Percentiles rank a stretch among this genome's conserved stretches.
Evolutionary conservation across 345 rosid species (phyloP).

Genomic region (Lepidium aucheri): DNA sequence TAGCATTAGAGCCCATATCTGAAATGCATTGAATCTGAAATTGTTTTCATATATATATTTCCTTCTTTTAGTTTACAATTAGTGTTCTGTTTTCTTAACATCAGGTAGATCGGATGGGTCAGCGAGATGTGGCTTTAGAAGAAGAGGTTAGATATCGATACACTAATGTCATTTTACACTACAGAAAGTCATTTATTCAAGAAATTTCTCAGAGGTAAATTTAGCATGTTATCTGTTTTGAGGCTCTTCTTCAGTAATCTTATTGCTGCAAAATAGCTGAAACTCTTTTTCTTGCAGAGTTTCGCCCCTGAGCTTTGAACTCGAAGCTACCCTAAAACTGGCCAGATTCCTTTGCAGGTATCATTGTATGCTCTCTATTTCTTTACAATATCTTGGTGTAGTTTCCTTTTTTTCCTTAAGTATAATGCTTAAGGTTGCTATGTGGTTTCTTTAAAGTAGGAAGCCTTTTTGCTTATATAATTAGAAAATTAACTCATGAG

Average conservation of each 20-base stretch:
- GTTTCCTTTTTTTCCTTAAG: neutral
- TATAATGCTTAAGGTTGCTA: neutral
- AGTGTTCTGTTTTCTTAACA: constrained; percentile 20
- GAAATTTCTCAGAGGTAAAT: constrained; percentile 85
- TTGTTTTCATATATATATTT: neutral
- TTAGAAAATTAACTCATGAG: neutral
- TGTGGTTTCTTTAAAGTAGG: neutral
- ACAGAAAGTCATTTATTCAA: constrained; percentile 89
- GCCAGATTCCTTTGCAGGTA: constrained; percentile 99
- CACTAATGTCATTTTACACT: constrained; percentile 68
- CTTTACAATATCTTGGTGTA: neutral
- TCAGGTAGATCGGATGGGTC: constrained; percentile 80
- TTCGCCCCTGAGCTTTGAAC: constrained; percentile 96
- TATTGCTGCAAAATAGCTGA: constrained; percentile 1
- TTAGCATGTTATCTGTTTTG: neutral
- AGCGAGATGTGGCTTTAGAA: constrained; percentile 60
- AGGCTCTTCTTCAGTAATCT: constrained; percentile 2
- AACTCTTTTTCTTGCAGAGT: constrained; percentile 51
- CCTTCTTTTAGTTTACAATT: neutral
- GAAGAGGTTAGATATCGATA: constrained; percentile 84
- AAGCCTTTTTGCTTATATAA: neutral
- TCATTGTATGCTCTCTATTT: constrained; percentile 10
- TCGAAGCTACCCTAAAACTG: constrained; percentile 85
- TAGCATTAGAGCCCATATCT: neutral
- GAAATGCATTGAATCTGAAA: neutral